Base-by-base conservation (phyloP, 495 filamentous ascomycete species). In the Ramalina peruviana region DNA sequence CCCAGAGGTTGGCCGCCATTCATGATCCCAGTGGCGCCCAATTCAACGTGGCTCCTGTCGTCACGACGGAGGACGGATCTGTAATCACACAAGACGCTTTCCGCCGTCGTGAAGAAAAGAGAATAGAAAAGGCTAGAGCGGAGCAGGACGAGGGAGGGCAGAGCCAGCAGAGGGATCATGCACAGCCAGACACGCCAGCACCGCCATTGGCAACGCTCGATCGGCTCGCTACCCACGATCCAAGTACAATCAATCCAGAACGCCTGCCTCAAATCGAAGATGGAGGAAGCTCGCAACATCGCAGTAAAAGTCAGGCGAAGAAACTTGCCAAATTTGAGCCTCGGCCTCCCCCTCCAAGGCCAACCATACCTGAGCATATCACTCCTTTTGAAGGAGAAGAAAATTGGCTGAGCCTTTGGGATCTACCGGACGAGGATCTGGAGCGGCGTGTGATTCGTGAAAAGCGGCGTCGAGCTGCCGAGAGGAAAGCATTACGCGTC, bases 251-350 rank as follows among this genome's bases (percentile, higher is more conserved):
- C n/a, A 51, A 52, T 12, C 50, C 51, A 20, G 54, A 46, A 36
- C 47, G 40, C 12, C 47, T 52, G 13, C 17, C 49, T 19, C 44
- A 25, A n/a, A 44, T 52, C 13, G 36, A 55, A 20, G 21, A 12
- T 40, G 19, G 26, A 15, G 19, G 10, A 6, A 37, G 25, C 4
- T 15, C 21, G 1, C 48, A 44, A 40, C 20, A 52, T 39, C 49
- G 65, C 6, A 69, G 67, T 47, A 71, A 70, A 49, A 71, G 64
- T 55, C 71, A 70, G 54, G 56, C 61, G n/a, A 66, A 65, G 50
- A 58, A 60, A 49, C 54, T 40, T 36, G 54, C 53, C 11, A 46
- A 41, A 30, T 54, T 57, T 7, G 48, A 54, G 37, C 56, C 56
- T 25, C 55, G 51, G 40, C 59, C 62, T 19, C 41, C 57, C 12